phyloP scores from a whole-genome alignment of 352 stramenopile species.

The Phytophthora sojae region DNA sequence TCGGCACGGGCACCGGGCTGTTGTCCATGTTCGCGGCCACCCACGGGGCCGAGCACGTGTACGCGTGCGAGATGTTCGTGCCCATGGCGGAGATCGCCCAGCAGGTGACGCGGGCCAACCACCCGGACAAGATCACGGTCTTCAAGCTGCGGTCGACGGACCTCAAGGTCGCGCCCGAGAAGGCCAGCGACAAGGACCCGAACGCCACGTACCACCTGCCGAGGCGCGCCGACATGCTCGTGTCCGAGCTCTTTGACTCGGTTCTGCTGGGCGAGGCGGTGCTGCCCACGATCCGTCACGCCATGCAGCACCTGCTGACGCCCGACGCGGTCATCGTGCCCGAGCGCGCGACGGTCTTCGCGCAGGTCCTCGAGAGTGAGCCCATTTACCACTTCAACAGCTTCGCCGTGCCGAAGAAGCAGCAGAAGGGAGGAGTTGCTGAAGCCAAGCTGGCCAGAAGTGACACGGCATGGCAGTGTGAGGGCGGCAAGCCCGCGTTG shows the following conservation, averaged over 20 bases:
- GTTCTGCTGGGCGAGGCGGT: slow-evolving; percentile 91
- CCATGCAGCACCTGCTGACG: slow-evolving; percentile 67
- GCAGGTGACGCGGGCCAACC: slow-evolving; percentile 73
- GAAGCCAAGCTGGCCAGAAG: slow-evolving; percentile 60
- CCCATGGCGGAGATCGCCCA: slow-evolving; percentile 86
- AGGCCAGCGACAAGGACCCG: slow-evolving; percentile 10
- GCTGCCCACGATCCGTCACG: slow-evolving; percentile 85
- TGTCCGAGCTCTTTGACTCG: slow-evolving; percentile 94
- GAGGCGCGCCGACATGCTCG: slow-evolving; percentile 87
- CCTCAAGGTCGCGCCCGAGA: slow-evolving; percentile 46
- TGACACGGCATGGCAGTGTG: slow-evolving; percentile 63
- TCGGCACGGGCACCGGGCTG: slow-evolving; percentile 81
- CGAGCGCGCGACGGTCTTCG: slow-evolving; percentile 70
- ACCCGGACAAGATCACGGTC: slow-evolving; percentile 79
- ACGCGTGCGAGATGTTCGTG: slow-evolving; percentile 93
- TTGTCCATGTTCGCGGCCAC: slow-evolving; percentile 90
- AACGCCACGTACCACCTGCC: slow-evolving; percentile 54
- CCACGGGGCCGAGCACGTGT: slow-evolving; percentile 90
- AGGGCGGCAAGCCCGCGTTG: slow-evolving; percentile 67
- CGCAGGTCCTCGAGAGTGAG: slow-evolving; percentile 74
- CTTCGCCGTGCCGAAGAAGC: slow-evolving; percentile 43
- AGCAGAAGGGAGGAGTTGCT: slow-evolving; percentile 11
- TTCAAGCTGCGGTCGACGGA: slow-evolving; percentile 81
- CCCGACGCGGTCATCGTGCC: slow-evolving; percentile 73
- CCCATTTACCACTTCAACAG: slow-evolving; percentile 77